A percentile compares a stretch with the other conserved stretches of the same genome.
Evolutionary conservation across 2,329 filamentous ascomycete species (phyloP).

Genomic region (Metarhizium robertsii): DNA sequence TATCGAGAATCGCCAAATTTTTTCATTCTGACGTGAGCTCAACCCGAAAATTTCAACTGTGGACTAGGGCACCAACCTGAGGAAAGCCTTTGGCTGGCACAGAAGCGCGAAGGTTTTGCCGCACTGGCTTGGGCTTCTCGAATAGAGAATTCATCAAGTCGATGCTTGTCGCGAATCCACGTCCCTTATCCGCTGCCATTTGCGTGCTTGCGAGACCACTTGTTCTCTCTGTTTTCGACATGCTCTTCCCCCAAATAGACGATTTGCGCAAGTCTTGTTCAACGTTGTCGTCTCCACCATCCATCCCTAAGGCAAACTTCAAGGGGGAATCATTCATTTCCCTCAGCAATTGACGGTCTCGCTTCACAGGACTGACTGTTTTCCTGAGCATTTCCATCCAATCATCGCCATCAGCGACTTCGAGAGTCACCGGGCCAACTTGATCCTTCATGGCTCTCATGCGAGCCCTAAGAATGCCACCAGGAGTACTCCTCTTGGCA

Average conservation of each 20-base stretch:
- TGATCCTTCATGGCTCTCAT: slow-evolving; percentile 55
- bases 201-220: slow-evolving; percentile 22
- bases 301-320: slow-evolving; percentile 16
- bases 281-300: slow-evolving; percentile 16
- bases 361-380: slow-evolving; percentile 88
- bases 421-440: slow-evolving; percentile 47
- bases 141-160: slow-evolving; percentile 95
- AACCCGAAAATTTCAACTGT: slow-evolving; percentile 22
- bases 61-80: slow-evolving; percentile 65
- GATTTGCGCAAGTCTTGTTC: slow-evolving; percentile 39
- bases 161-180: slow-evolving; percentile 77
- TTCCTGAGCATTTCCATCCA: slow-evolving; percentile 93
- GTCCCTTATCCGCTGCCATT: slow-evolving; percentile 35
- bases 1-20: neutral
- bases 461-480: slow-evolving; percentile 52
- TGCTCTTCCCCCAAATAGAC: slow-evolving; percentile 25
- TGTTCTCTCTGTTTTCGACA: slow-evolving; percentile 18
- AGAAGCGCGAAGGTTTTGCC: slow-evolving; percentile 42
- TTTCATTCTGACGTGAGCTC: slow-evolving; percentile 13
- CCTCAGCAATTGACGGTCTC: slow-evolving; percentile 67
- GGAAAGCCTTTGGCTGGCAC: slow-evolving; percentile 58
- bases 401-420: slow-evolving; percentile 63
- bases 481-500: slow-evolving; percentile 39
- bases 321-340: slow-evolving; percentile 47
- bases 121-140: slow-evolving; percentile 56